Conservation (phyloP, 441 rosid genomes). For the Syzygium syzygioides region DNA sequence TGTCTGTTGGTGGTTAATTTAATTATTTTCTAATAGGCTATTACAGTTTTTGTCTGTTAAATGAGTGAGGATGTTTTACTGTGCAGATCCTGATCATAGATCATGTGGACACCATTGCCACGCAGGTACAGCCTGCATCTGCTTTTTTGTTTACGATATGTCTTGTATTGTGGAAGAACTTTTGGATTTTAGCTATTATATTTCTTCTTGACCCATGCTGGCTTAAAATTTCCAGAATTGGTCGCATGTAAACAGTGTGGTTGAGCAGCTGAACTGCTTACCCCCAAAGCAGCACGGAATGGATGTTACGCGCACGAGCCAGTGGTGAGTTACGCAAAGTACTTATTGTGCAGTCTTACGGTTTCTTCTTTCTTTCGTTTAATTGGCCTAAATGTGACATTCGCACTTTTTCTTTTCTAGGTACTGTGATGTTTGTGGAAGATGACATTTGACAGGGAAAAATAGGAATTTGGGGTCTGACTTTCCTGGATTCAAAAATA, state of each 20-base stretch:
- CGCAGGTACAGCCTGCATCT: constrained; percentile 59
- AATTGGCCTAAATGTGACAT: neutral
- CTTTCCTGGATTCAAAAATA: neutral
- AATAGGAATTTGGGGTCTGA: neutral
- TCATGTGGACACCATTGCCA: constrained; percentile 85
- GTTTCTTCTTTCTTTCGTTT: neutral
- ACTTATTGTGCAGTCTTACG: neutral
- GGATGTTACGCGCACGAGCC: constrained; percentile 87
- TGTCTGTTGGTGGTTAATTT: constrained; percentile 3
- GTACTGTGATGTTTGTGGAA: neutral
- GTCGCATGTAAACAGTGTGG: constrained; percentile 53
- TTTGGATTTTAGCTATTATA: neutral
- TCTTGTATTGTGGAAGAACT: neutral
- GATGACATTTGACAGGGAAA: neutral
- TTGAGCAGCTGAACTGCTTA: constrained; percentile 56
- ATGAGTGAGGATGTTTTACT: constrained; percentile 9
- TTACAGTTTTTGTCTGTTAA: constrained; percentile 4
- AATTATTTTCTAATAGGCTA: neutral
- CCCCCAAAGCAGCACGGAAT: constrained; percentile 84
- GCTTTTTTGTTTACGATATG: constrained; percentile 9
- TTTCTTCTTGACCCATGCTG: neutral
- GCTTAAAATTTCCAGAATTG: constrained; percentile 63
- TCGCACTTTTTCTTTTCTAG: neutral
- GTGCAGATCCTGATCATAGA: constrained; percentile 84
- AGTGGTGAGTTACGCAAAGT: constrained; percentile 38